Base-by-base conservation (phyloP, 1,139 yeast species). In the Wickerhamiella pararugosa region DNA sequence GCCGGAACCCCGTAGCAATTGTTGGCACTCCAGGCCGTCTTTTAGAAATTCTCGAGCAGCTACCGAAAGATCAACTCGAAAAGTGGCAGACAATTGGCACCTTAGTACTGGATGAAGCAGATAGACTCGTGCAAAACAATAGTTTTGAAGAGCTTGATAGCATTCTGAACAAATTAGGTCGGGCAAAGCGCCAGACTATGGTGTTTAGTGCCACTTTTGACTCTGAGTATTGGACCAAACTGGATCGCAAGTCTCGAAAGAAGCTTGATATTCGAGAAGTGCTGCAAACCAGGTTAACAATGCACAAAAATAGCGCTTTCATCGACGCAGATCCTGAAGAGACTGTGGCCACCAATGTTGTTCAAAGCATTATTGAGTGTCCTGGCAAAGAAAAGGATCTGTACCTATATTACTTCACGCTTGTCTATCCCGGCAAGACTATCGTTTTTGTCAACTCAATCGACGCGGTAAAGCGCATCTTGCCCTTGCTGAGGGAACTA, bases 1-100 rank as follows among this genome's bases (percentile, higher is more conserved):
- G 69, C 8, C 73, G 76, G 31, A 77, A 79, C 6, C 93, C 97
- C 1, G 86, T 80, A 5, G 72, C 90, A 26, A 65, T 92, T 25
- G 92, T 92, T 30, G 97, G 96, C 1, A 92, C 98, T 0, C 98
- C 99, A 0, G 99, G 99, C 35, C 74, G 99, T 50, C 76, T 83
- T 57, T 67, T 86, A 44, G 98, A 92, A 57, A 60, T 90, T 31
- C 54, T 90, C 34, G 82, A 80, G 57, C 76, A 76, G 66, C 29
- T 51, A 52, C 71, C 67, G 1, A 53, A 46, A 5, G 56, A 52
- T 1, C 42, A 56, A 32, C 67, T 76, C 6, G 63, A 66, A 26
- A 67, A 76, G 53, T 65, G 86, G 49, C 71, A 80, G 10, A 64
- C 73, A 26, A 69, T 83, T 7, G 84, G 82, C 45, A 69, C 76